Percentiles rank a stretch among this genome's conserved stretches.
Evolutionary conservation across 805 yeast genomes (phyloP).

Genomic region (Hanseniaspora vineae): DNA sequence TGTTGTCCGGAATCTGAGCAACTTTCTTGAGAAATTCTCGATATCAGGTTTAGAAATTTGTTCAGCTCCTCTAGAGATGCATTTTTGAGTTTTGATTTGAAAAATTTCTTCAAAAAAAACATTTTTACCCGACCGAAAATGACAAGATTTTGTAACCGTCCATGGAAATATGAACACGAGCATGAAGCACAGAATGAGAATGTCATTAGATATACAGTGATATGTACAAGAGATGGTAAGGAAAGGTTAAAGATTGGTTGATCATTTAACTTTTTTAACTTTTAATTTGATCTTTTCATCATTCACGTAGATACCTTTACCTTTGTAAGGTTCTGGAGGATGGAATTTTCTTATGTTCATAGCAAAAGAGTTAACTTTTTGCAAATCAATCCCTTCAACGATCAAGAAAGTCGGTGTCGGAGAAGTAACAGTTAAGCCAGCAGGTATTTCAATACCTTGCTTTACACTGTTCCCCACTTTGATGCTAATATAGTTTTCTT

Average conservation of each 20-base stretch:
- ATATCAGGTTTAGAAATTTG: too few relatives aligned
- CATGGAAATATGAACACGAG: too few relatives aligned
- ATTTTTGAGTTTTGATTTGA: neutral
- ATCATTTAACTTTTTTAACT: constrained; percentile 83
- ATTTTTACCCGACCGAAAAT: too few relatives aligned
- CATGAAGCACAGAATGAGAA: neutral
- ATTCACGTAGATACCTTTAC: constrained; percentile 90
- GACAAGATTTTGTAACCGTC: too few relatives aligned
- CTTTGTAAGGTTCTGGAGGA: constrained; percentile 98
- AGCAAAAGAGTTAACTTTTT: constrained; percentile 77
- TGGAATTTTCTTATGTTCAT: constrained; percentile 74
- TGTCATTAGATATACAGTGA: neutral
- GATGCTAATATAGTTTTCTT: constrained; percentile 47
- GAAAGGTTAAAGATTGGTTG: constrained; percentile 1
- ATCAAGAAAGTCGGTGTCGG: constrained; percentile 82
- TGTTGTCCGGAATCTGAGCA: neutral
- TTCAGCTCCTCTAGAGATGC: neutral
- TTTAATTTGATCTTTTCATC: constrained; percentile 84
- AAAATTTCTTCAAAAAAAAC: too few relatives aligned
- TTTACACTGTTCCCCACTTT: constrained; percentile 82
- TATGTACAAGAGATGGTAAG: too few relatives aligned
- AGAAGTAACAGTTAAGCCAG: constrained; percentile 54
- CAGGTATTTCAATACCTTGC: constrained; percentile 67
- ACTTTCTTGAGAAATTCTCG: too few relatives aligned
- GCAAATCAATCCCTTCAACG: constrained; percentile 79